Base-by-base conservation (phyloP, 768 basidiomycete genomes). In the Kwoniella europaea region DNA sequence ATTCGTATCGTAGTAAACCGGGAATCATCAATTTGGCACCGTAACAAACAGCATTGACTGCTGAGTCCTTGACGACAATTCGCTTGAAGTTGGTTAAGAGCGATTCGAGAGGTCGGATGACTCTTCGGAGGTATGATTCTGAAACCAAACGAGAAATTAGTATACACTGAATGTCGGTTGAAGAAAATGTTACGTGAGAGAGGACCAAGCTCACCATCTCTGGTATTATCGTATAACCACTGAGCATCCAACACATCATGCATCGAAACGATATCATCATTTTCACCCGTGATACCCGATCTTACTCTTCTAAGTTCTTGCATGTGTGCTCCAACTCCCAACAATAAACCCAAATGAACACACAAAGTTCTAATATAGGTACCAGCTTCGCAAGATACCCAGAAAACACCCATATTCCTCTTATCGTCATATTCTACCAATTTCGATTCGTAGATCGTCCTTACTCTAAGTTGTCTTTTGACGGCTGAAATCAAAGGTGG, bases 11-110 rank as follows among this genome's bases (percentile, higher is more conserved):
- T 66, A 99, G 87, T 55, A 99, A 88, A 83, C 97, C 97, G 74
- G 97, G 97, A 77, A 99, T 94, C 97, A 99, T 99, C 80, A 99
- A 90, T 84, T 98, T 98, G 68, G 97, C 97, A 73, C 97, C 97
- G 84, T 99, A 98, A 86, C 96, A 98, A 70, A 99, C 93, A 62
- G 97, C 97, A 80, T 98, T 99, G 80, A 99, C 96, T 20, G 97
- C 94, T 77, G 93, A 95, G 85, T 99, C 97, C 85, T 98, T 98
- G 74, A 99, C 95, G 46, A 99, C 97, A 72, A 99, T 93, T 69
- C 97, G 91, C 86, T 98, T 99, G 87, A 98, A 98, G 65, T 94
- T 93, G 70, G 93, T 88, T 79, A 99, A 88, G 66, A 99, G 87
- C 67, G 91, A 93, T 86, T 99, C 97, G 70, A 99, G 87, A 10